A percentile compares a stretch with the other conserved stretches of the same genome.
These are phyloP conservation scores for Nelumbo lutea DNA, from an alignment of 164 flowering plant genomes.

Conservation along the genomic window DNA sequence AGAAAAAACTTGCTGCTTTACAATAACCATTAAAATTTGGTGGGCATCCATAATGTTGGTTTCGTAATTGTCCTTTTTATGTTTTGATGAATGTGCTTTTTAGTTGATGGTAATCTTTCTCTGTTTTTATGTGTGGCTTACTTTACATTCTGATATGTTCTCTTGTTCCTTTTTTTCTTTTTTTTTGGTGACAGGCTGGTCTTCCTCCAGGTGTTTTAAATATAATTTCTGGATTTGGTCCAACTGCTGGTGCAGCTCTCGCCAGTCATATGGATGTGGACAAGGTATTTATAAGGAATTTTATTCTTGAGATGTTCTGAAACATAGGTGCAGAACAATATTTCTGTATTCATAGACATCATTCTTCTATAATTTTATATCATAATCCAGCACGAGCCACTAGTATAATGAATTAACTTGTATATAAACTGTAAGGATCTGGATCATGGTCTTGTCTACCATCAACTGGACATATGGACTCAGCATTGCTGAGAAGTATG, in stretches of 20 bases:
- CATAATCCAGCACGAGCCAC: not conserved
- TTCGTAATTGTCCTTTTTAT: too few relatives aligned
- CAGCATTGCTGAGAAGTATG: too few relatives aligned
- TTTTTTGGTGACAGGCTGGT: slow-evolving; percentile 46
- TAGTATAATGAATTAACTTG: too few relatives aligned
- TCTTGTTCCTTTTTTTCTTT: not conserved
- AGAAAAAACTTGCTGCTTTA: too few relatives aligned
- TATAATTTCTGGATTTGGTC: slow-evolving; percentile 80
- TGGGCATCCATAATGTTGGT: too few relatives aligned
- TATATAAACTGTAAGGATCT: too few relatives aligned
- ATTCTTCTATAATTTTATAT: not conserved
- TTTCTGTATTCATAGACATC: not conserved
- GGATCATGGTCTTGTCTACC: not conserved
- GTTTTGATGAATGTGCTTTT: too few relatives aligned
- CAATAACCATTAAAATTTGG: too few relatives aligned
- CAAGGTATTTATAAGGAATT: slow-evolving; percentile 39
- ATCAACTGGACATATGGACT: too few relatives aligned
- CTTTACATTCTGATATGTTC: not conserved
- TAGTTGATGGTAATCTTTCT: too few relatives aligned
- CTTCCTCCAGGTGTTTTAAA: slow-evolving; percentile 85
- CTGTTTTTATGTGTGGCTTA: not conserved
- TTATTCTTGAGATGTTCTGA: slow-evolving; percentile 2
- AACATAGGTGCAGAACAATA: not conserved
- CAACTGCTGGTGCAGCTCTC: slow-evolving; percentile 85
- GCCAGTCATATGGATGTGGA: slow-evolving; percentile 94